Percentiles rank a stretch among this genome's conserved stretches.
Evolutionary conservation across 75 land plant species (phyloP).

Genomic region (Gnetum montanum): DNA sequence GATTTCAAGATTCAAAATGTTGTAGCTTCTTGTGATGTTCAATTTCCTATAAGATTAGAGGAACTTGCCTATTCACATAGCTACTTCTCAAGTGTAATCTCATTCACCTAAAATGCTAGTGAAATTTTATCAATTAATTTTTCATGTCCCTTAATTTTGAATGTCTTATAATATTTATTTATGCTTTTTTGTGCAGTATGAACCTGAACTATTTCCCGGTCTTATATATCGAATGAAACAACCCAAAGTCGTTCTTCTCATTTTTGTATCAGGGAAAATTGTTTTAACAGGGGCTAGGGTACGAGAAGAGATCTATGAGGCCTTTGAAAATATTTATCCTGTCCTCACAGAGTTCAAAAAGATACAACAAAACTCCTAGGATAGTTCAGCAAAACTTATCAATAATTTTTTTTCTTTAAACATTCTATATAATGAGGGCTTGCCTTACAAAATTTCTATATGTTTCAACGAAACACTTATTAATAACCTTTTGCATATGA

Average conservation of each 20-base stretch:
- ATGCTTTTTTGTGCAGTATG: slow-evolving; percentile 49
- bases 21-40: slow-evolving; percentile 87
- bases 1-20: slow-evolving; percentile 95
- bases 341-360: slow-evolving; percentile 44
- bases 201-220: slow-evolving; percentile 94
- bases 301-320: slow-evolving; percentile 41
- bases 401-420: too few species aligned
- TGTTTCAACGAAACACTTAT: too few species aligned
- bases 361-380: slow-evolving; percentile 46
- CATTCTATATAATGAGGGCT: too few species aligned
- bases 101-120: neutral
- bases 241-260: slow-evolving; percentile 77
- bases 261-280: slow-evolving; percentile 91
- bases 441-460: too few species aligned
- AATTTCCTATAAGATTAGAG: slow-evolving; percentile 88
- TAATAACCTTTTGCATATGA: too few species aligned
- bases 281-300: slow-evolving; percentile 97
- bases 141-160: neutral
- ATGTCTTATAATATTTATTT: neutral
- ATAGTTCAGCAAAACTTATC: too few species aligned
- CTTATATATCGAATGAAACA: slow-evolving; percentile 91
- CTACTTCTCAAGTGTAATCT: slow-evolving; percentile 82
- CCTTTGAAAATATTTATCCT: slow-evolving; percentile 46
- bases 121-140: neutral
- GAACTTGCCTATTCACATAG: slow-evolving; percentile 77